These are phyloP conservation scores for Thalia dealbata DNA, from an alignment of 176 grass and related monocot species.

Conservation along the genomic window DNA sequence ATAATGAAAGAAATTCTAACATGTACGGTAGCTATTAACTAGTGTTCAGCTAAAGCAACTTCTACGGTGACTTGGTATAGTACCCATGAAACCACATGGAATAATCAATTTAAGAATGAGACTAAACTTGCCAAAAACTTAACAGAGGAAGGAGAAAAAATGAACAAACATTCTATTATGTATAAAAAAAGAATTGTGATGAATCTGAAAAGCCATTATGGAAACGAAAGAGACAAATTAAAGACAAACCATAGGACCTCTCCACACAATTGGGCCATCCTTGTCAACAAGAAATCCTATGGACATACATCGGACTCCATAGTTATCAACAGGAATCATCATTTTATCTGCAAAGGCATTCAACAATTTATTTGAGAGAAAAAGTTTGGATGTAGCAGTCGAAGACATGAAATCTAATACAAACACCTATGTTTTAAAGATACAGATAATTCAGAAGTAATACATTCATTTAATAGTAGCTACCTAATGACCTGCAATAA, in stretches of 20 bases:
- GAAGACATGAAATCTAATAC: background rate
- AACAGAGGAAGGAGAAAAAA: background rate
- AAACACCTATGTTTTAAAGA: background rate
- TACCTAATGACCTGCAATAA: background rate
- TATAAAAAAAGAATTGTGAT: background rate
- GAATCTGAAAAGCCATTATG: slow-evolving; percentile 1
- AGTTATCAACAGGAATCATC: slow-evolving; percentile 92
- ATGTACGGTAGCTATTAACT: background rate
- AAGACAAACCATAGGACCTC: slow-evolving; percentile 99
- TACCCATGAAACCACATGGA: background rate
- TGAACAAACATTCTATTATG: background rate
- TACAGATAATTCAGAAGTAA: background rate
- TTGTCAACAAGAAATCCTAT: slow-evolving; percentile 97
- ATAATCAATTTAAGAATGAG: background rate
- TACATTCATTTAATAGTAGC: background rate
- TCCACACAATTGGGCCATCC: slow-evolving; percentile 86
- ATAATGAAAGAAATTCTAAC: background rate
- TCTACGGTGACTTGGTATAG: background rate
- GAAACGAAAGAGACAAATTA: slow-evolving; percentile 17
- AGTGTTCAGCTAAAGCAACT: background rate
- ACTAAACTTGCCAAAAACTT: background rate
- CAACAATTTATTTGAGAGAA: background rate
- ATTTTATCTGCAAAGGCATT: slow-evolving; percentile 52
- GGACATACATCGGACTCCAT: slow-evolving; percentile 87
- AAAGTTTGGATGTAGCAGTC: background rate